phyloP scores from a whole-genome alignment of 2,329 filamentous ascomycete species.

The Hypoxylon sp. region DNA sequence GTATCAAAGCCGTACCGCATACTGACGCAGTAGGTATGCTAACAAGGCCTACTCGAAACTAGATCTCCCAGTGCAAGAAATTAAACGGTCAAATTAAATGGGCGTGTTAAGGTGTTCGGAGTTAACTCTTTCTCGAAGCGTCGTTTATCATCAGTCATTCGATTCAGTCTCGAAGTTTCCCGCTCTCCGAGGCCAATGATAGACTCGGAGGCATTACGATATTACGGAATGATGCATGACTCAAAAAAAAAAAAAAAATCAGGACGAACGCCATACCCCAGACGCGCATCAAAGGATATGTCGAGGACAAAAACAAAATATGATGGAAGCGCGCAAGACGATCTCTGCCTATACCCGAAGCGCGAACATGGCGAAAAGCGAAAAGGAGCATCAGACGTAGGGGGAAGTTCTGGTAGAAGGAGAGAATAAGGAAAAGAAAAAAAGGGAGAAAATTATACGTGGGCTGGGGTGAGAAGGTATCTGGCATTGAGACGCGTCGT shows the following conservation, averaged over 20 bases:
- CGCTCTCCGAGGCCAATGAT: conserved; percentile 4
- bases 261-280: conserved; percentile 3
- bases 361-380: too few relatives aligned
- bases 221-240: conserved; percentile 24
- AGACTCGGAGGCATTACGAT: conserved; percentile 14
- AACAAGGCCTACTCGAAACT: background rate
- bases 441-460: background rate
- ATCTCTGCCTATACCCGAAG: background rate
- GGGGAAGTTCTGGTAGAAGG: background rate
- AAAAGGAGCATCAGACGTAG: too few relatives aligned
- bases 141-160: background rate
- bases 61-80: background rate
- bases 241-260: conserved; percentile 9
- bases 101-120: conserved; percentile 7
- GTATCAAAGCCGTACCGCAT: too few relatives aligned
- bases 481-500: background rate
- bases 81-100: conserved; percentile 5
- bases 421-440: background rate
- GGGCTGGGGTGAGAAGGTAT: background rate
- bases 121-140: conserved; percentile 9
- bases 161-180: background rate
- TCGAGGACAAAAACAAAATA: background rate
- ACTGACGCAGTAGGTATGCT: background rate
- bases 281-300: background rate
- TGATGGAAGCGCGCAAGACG: background rate